Evolutionary conservation across 345 rosid genomes (phyloP), one percentile per base, ranked within the genome.

Genomic region (Hypericum perforatum): DNA sequence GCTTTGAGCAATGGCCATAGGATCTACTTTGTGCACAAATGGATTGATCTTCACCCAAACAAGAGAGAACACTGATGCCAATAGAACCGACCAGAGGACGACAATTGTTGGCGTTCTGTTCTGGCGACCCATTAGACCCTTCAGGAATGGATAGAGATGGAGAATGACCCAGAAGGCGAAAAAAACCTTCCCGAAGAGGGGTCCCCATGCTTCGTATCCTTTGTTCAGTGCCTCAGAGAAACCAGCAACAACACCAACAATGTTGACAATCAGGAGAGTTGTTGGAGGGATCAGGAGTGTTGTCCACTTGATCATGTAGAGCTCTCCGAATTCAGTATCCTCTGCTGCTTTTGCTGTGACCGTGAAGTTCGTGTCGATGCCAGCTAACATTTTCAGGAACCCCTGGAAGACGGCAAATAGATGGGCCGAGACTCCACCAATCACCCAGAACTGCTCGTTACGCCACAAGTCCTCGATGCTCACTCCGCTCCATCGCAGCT

Each of bases 51-150:
- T 79, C 55, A 92, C 96, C 98, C 96, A 92, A 38, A 92, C 83
- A 54, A 92, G 88, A 14, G 96, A 88, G 73, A 92, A 92, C 53
- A 92, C 96, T 10, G 95, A 92, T 51, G 96, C 96, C 71, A 92
- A 66, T 41, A 88, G 63, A 64, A 88, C 85, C n/a, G 96, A 92
- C 98, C 96, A 88, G 11, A 92, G 80, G 9, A 92, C 70, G 61
- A 92, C 95, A 54, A 92, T 85, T 57, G 98, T 92, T 0, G 96
- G 98, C 10, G 95, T 88, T 68, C 96, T 65, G 76, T 92, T 88
- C 63, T 92, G 98, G 63, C 94, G 80, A 32, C 98, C 96, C 98
- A 92, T 87, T n/a, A 92, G 90, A 77, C 98, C 98, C 66, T 92
- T 85, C 37, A 92, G 94, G 86, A 92, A 88, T 39, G 98, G 96